phyloP scores from a whole-genome alignment of 2,329 filamentous ascomycete species.

The Bipolaris bicolor region DNA sequence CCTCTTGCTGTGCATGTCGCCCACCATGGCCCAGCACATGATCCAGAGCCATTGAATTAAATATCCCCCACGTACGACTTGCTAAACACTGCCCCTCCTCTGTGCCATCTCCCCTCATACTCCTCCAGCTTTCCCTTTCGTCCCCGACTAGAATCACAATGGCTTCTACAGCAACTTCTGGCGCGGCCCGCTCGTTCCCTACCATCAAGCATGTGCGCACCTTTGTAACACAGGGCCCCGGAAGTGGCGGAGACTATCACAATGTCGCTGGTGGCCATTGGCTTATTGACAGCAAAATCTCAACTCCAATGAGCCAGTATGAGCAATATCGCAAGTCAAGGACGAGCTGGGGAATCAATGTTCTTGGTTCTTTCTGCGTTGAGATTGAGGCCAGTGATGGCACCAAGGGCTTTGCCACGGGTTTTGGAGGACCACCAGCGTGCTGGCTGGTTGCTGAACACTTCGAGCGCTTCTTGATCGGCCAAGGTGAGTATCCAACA shows the following conservation, averaged over 20 bases:
- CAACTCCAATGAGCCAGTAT: conserved; percentile 89
- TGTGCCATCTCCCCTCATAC: conserved; percentile 9
- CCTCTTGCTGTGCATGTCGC: conserved; percentile 10
- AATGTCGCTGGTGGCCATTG: conserved; percentile 79
- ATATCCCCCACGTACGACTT: conserved; percentile 14
- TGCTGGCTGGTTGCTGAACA: conserved; percentile 95
- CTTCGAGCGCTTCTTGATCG: conserved; percentile 89
- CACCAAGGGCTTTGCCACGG: conserved; percentile 91
- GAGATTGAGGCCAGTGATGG: conserved; percentile 89
- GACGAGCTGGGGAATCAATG: conserved; percentile 95
- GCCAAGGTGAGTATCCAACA: conserved; percentile 60
- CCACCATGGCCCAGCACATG: conserved; percentile 14
- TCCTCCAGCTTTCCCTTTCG: conserved; percentile 4
- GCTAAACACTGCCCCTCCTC: conserved; percentile 26
- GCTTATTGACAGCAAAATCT: conserved; percentile 91
- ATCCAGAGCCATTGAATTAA: conserved; percentile 28
- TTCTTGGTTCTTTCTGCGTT: conserved; percentile 87
- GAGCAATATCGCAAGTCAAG: conserved; percentile 85
- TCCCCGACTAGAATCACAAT: conserved; percentile 26
- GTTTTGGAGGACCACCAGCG: conserved; percentile 89
- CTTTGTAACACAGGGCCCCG: conserved; percentile 71
- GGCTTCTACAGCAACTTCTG: conserved; percentile 31
- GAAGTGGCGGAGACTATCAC: conserved; percentile 73
- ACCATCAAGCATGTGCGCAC: conserved; percentile 78
- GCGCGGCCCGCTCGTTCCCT: conserved; percentile 64